These are phyloP conservation scores for Colletotrichum theobromicola DNA, from an alignment of 2,329 filamentous ascomycete species.

Conservation along the genomic window DNA sequence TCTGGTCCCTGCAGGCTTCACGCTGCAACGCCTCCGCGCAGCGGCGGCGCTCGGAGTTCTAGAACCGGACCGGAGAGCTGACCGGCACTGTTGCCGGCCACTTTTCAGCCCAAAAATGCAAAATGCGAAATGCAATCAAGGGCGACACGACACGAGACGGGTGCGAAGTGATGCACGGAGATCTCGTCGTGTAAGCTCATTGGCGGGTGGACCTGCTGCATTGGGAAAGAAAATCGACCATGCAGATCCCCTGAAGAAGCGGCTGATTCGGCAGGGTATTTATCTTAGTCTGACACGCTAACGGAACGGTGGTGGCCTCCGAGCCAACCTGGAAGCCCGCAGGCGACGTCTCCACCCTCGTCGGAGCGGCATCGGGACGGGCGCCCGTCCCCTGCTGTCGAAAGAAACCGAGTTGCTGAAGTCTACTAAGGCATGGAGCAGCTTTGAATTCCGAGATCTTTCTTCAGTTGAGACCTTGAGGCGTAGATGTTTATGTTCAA, in stretches of 20 bases:
- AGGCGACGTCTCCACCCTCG: not conserved
- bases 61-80: not conserved
- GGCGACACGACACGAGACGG: not conserved
- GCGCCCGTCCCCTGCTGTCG: not conserved
- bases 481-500: not conserved
- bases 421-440: not conserved
- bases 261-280: not conserved
- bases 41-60: not conserved
- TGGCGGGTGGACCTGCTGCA: not conserved
- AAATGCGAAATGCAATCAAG: not conserved
- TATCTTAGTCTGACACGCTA: not conserved
- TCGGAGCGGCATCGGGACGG: not conserved
- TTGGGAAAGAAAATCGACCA: not conserved
- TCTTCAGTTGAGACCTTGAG: not conserved
- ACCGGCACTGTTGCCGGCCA: not conserved
- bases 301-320: not conserved
- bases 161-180: not conserved
- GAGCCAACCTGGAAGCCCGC: not conserved
- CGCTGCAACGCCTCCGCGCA: not conserved
- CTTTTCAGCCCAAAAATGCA: not conserved
- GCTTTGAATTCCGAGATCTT: rapidly evolving
- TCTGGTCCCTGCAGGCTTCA: not conserved
- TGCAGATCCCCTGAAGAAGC: not conserved
- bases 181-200: not conserved
- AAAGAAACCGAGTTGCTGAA: not conserved